phyloP scores from a whole-genome alignment of 2,329 filamentous ascomycete species.

The Microascus cirrosus region DNA sequence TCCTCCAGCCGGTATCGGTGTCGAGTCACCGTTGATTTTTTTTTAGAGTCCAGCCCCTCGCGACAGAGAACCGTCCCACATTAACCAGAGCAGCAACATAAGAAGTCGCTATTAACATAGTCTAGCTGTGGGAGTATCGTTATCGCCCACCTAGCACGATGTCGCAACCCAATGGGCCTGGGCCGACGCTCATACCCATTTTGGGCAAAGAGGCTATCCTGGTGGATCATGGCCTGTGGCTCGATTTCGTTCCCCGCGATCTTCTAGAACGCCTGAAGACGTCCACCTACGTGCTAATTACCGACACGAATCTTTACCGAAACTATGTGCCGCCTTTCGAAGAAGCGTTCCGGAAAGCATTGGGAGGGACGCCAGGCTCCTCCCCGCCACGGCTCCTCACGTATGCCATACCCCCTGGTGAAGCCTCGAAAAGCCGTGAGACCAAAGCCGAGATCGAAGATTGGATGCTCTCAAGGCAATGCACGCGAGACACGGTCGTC shows the following conservation, averaged over 20 bases:
- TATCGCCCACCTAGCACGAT: background rate
- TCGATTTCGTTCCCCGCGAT: slow-evolving; percentile 68
- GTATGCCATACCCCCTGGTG: slow-evolving; percentile 80
- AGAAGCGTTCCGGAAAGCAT: slow-evolving; percentile 19
- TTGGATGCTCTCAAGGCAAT: slow-evolving; percentile 88
- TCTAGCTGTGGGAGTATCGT: background rate
- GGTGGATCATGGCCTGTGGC: slow-evolving; percentile 85
- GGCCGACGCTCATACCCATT: slow-evolving; percentile 59
- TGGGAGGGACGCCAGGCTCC: slow-evolving; percentile 12
- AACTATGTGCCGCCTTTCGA: slow-evolving; percentile 74
- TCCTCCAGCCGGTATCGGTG: background rate
- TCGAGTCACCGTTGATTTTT: background rate
- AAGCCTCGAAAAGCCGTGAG: slow-evolving; percentile 84
- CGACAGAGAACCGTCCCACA: background rate
- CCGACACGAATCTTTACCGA: slow-evolving; percentile 81
- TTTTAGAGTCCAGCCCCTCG: background rate
- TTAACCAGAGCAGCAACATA: background rate
- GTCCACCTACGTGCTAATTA: slow-evolving; percentile 92
- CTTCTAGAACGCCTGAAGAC: slow-evolving; percentile 66
- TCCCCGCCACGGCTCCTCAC: slow-evolving; percentile 61
- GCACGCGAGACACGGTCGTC: slow-evolving; percentile 88
- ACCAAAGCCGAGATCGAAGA: slow-evolving; percentile 96
- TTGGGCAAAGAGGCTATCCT: slow-evolving; percentile 84
- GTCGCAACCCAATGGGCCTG: slow-evolving; percentile 6
- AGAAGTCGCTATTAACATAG: background rate